These are phyloP conservation scores for Lentinula lateritia DNA, from an alignment of 768 basidiomycete species.

Conservation along the genomic window DNA sequence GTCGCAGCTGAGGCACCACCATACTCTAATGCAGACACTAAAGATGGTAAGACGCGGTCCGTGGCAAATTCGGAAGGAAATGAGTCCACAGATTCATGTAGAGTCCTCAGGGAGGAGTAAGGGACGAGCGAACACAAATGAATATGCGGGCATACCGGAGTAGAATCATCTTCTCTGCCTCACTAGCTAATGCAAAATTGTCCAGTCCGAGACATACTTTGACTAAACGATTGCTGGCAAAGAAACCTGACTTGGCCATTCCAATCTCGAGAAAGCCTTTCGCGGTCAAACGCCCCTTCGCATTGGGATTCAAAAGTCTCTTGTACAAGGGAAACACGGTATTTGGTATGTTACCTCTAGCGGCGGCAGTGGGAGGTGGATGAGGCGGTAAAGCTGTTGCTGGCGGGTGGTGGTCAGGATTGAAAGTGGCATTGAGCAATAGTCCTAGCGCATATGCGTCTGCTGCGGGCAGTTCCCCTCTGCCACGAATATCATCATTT, in stretches of 20 bases:
- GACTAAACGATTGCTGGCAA: slow-evolving; percentile 74
- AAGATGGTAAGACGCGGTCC: slow-evolving; percentile 82
- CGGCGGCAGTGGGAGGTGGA: slow-evolving; percentile 70
- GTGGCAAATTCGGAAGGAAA: slow-evolving; percentile 85
- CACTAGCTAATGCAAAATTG: slow-evolving; percentile 74
- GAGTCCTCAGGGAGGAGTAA: slow-evolving; percentile 36
- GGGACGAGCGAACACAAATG: neutral
- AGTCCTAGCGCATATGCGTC: slow-evolving; percentile 90
- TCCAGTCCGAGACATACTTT: slow-evolving; percentile 83
- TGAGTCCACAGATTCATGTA: slow-evolving; percentile 74
- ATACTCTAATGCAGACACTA: slow-evolving; percentile 72
- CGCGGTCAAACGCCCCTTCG: slow-evolving; percentile 69
- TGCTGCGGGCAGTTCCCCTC: slow-evolving; percentile 51
- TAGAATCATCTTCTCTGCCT: slow-evolving; percentile 70
- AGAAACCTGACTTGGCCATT: slow-evolving; percentile 82
- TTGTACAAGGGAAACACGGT: slow-evolving; percentile 78
- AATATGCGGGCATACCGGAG: slow-evolving; percentile 45
- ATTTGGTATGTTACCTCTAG: slow-evolving; percentile 71
- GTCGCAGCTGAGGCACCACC: slow-evolving; percentile 71
- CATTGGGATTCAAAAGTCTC: slow-evolving; percentile 84
- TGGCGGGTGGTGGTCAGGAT: slow-evolving; percentile 70
- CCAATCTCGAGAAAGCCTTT: slow-evolving; percentile 77
- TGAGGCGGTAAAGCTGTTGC: slow-evolving; percentile 67
- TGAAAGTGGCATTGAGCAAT: slow-evolving; percentile 83
- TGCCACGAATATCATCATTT: slow-evolving; percentile 15